These are phyloP conservation scores for Botrytis fabae DNA, from an alignment of 2,329 filamentous ascomycete species.

Conservation along the genomic window DNA sequence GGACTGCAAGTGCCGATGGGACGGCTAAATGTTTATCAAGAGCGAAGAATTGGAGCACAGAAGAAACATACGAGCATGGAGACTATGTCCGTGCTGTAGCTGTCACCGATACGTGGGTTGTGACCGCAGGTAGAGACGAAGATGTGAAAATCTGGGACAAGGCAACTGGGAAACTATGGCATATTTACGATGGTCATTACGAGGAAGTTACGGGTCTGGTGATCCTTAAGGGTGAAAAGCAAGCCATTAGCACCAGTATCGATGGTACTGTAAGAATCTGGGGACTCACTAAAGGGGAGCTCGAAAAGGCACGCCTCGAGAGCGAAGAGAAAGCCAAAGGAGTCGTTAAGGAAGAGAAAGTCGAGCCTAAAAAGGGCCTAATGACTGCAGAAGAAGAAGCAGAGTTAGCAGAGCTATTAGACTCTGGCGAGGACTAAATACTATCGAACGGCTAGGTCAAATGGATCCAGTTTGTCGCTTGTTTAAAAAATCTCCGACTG, in stretches of 20 bases:
- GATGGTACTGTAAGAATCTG: constrained; percentile 86
- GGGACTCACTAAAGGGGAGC: constrained; percentile 65
- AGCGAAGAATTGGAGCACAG: constrained; percentile 65
- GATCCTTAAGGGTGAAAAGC: constrained; percentile 54
- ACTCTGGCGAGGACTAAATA: constrained; percentile 58
- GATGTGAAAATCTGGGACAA: constrained; percentile 88
- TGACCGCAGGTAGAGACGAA: constrained; percentile 90
- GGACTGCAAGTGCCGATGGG: constrained; percentile 92
- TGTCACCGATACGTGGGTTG: constrained; percentile 72
- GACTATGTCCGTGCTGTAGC: constrained; percentile 87
- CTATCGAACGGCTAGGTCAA: neutral
- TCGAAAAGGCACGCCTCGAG: constrained; percentile 57
- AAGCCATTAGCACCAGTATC: constrained; percentile 79
- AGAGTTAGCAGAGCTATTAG: constrained; percentile 89
- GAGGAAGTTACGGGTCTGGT: constrained; percentile 87
- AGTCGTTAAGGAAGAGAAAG: constrained; percentile 44
- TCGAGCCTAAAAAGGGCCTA: constrained; percentile 50
- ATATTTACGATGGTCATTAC: constrained; percentile 79
- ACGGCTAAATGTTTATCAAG: constrained; percentile 78
- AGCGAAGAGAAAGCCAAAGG: constrained; percentile 49
- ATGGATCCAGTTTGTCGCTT: neutral
- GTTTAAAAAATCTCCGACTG: neutral
- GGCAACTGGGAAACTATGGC: constrained; percentile 69
- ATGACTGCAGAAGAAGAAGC: constrained; percentile 90
- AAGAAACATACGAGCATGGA: constrained; percentile 75